phyloP scores from a whole-genome alignment of 495 filamentous ascomycete species.

The Aspergillus cristatus region DNA sequence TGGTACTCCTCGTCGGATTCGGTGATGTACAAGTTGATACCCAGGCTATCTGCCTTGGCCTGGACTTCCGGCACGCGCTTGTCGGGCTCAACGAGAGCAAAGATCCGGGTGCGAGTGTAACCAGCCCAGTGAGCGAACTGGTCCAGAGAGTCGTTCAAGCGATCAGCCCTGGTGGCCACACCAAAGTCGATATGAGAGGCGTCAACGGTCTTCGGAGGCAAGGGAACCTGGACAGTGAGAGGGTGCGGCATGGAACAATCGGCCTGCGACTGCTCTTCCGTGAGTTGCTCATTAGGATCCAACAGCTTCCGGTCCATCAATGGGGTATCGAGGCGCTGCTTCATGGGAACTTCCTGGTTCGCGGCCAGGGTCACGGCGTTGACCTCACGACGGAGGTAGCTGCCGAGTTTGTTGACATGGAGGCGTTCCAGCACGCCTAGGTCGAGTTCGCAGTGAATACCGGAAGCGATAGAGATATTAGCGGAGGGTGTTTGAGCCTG shows the following conservation, averaged over 20 bases:
- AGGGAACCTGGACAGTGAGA: constrained; percentile 25
- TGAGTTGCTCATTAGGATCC: not conserved
- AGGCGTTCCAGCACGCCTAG: constrained; percentile 19
- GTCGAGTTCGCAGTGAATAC: constrained; percentile 27
- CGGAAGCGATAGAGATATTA: constrained; percentile 29
- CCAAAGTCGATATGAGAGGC: constrained; percentile 51
- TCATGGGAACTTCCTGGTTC: constrained; percentile 20
- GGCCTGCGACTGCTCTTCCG: constrained; percentile 15
- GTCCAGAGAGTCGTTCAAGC: constrained; percentile 47
- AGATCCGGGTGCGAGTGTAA: constrained; percentile 44
- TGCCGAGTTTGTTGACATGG: constrained; percentile 20
- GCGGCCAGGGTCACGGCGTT: constrained; percentile 20
- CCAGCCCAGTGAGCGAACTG: constrained; percentile 55
- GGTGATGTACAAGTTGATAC: constrained; percentile 45
- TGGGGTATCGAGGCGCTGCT: constrained; percentile 22
- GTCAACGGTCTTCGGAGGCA: constrained; percentile 25
- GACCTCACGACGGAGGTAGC: constrained; percentile 38
- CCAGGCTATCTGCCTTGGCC: constrained; percentile 30
- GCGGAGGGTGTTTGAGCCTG: constrained; percentile 9
- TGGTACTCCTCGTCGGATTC: constrained; percentile 39
- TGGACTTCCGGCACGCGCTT: constrained; percentile 21
- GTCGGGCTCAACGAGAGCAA: constrained; percentile 46
- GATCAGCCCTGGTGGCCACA: constrained; percentile 47
- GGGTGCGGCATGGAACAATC: constrained; percentile 27
- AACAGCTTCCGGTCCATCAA: constrained; percentile 16